A percentile compares a stretch with the other conserved stretches of the same genome.
phyloP scores from a whole-genome alignment of 352 stramenopile genomes.

The Pythium phragmitis region DNA sequence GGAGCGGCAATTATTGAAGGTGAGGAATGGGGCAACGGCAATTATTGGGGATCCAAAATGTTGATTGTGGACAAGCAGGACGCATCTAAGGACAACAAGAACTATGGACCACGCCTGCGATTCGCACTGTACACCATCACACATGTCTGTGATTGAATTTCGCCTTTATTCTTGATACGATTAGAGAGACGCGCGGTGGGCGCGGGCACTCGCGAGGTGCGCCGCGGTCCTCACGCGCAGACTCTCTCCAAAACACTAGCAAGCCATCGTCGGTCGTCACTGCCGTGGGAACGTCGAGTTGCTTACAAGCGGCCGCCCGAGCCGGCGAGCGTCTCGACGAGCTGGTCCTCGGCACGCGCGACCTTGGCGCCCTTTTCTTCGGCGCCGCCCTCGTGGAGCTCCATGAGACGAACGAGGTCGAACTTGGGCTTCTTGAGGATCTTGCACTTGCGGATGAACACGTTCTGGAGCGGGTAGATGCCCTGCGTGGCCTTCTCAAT shows the following conservation, averaged over 20 bases:
- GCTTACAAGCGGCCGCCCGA: slow-evolving; percentile 88
- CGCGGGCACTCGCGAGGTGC: slow-evolving; percentile 3
- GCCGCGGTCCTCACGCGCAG: background rate
- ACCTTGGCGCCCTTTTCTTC: slow-evolving; percentile 93
- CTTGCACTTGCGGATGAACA: slow-evolving; percentile 99
- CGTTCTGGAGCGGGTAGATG: slow-evolving; percentile 99
- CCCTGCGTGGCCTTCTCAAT: slow-evolving; percentile 97
- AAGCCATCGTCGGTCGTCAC: slow-evolving; percentile 10
- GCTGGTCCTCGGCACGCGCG: slow-evolving; percentile 80
- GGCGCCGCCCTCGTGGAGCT: slow-evolving; percentile 96
- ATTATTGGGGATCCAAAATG: background rate
- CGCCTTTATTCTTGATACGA: slow-evolving; percentile 83
- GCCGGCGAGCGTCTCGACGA: slow-evolving; percentile 86
- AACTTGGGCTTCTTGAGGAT: slow-evolving; percentile 99
- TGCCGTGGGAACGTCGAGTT: background rate
- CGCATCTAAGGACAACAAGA: too few relatives aligned
- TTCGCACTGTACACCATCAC: slow-evolving; percentile 5
- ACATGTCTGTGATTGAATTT: slow-evolving; percentile 48
- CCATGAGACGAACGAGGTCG: slow-evolving; percentile 99
- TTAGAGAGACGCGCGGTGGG: slow-evolving; percentile 50
- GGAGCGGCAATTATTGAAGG: background rate
- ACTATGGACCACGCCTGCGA: background rate
- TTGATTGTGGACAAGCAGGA: too few relatives aligned
- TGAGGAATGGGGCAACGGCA: background rate
- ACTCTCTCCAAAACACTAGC: slow-evolving; percentile 29